phyloP scores from a whole-genome alignment of 164 flowering plant genomes.

The Dillenia turbinata region DNA sequence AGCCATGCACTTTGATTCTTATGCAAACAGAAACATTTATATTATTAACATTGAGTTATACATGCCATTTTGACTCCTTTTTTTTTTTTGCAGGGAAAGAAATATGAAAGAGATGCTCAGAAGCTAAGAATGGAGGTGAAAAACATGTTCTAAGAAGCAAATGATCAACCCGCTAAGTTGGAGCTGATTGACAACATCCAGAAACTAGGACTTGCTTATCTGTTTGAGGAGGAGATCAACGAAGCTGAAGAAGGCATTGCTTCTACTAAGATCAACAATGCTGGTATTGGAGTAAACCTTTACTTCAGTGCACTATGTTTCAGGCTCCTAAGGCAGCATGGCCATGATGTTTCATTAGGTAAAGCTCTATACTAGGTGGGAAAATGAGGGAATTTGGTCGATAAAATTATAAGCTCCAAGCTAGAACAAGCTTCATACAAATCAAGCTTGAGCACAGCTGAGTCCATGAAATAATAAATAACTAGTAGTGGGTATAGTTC shows the following conservation, averaged over 20 bases:
- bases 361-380: too few species aligned
- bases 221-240: conserved; percentile 4
- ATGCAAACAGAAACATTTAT: too few species aligned
- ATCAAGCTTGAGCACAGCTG: too few species aligned
- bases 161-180: background rate
- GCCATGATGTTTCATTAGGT: conserved; percentile 7
- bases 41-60: too few species aligned
- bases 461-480: too few species aligned
- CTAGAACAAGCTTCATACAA: too few species aligned
- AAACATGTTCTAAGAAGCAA: background rate
- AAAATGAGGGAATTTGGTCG: too few species aligned
- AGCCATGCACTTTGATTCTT: too few species aligned
- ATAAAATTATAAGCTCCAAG: too few species aligned
- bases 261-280: background rate
- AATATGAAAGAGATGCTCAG: background rate
- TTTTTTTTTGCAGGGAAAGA: background rate
- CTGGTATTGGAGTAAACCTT: background rate
- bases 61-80: background rate
- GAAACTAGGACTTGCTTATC: conserved; percentile 4
- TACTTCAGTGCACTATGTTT: conserved; percentile 3
- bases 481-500: too few species aligned
- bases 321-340: conserved; percentile 14
- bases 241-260: conserved; percentile 1
- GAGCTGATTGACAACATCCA: conserved; percentile 7
- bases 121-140: background rate